Evolutionary conservation across 2,329 filamentous ascomycete species (phyloP), one percentile per base, ranked within the genome.

Genomic region (Penicillium sp.): DNA sequence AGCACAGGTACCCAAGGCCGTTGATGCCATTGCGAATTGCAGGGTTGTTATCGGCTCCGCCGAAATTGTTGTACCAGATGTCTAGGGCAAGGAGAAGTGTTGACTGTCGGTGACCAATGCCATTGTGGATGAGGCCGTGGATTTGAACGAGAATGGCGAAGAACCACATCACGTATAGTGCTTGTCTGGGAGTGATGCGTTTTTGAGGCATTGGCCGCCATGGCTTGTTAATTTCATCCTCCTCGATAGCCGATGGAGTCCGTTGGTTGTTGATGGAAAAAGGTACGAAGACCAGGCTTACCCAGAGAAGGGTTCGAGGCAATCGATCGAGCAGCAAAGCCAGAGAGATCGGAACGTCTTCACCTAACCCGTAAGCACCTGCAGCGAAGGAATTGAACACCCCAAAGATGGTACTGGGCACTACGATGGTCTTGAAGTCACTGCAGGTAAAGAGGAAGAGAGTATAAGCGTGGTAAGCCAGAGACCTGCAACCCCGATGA

Each of bases 161-260:
- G 18, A 18, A 12, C 9, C 40, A n/a, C 53, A 35, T 58, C 6
- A 31, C 14, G 9, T 6, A 31, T 25, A 20, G 37, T 5, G 59
- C 54, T 18, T 55, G 8, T 6, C 49, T 62, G 15, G 47, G 35
- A 4, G 61, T 65, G 4, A 73, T 57, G 1, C 63, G 61, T 6
- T 60, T 58, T 2, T 57, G 54, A 4, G 71, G 67, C 12, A 75
- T 55, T 0, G 71, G 68, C 5, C 72, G 62, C 63, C 67, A 69
- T 18, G 75, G 73, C 51, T 78, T 79, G 67, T 79, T 79, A 49
- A 74, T 49, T 0, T 42, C 29, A 59, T 79, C 77, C 54, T 79
- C 77, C 1, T 57, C 44, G 8, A 75, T 59, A 3, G 75, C 66
- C 3, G 58, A 60, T 2, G 67, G 58, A 2, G 62, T 58, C 2